A percentile compares a stretch with the other conserved stretches of the same genome.
Conservation (phyloP, 345 rosid genomes). For the Murraya paniculata region DNA sequence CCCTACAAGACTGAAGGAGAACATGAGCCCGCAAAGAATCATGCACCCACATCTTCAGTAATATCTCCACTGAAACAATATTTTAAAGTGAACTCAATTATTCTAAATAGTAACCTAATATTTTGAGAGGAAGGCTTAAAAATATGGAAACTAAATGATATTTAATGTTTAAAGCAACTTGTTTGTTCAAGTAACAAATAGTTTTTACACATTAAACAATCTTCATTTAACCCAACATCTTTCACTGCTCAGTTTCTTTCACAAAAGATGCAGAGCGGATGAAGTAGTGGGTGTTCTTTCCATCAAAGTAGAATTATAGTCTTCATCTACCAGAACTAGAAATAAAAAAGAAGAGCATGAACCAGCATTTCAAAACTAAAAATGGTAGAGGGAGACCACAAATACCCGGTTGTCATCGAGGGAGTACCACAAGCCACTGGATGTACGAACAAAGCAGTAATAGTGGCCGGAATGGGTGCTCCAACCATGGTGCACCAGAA, state of each 20-base stretch:
- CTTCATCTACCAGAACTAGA: slow-evolving; percentile 14
- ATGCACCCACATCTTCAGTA: neutral
- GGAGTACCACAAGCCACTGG: slow-evolving; percentile 88
- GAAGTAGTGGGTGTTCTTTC: neutral
- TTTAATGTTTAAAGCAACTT: neutral
- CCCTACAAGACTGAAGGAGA: neutral
- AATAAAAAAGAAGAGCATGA: slow-evolving; percentile 7
- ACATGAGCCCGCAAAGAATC: neutral
- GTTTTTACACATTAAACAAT: neutral
- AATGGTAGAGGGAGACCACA: slow-evolving; percentile 13
- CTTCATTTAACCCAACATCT: neutral
- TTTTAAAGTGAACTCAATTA: neutral
- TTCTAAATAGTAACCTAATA: neutral
- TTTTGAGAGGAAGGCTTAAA: neutral
- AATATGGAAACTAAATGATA: neutral
- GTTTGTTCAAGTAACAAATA: neutral
- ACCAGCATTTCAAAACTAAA: slow-evolving; percentile 16
- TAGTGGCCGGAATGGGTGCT: slow-evolving; percentile 93
- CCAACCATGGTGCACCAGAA: slow-evolving; percentile 86
- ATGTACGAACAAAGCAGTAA: slow-evolving; percentile 84
- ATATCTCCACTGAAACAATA: neutral
- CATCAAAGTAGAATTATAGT: slow-evolving; percentile 6
- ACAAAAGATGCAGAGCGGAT: neutral
- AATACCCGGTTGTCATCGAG: slow-evolving; percentile 90
- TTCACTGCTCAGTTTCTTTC: neutral